phyloP scores from a whole-genome alignment of 495 filamentous ascomycete genomes.

The Penicillium argentinense region DNA sequence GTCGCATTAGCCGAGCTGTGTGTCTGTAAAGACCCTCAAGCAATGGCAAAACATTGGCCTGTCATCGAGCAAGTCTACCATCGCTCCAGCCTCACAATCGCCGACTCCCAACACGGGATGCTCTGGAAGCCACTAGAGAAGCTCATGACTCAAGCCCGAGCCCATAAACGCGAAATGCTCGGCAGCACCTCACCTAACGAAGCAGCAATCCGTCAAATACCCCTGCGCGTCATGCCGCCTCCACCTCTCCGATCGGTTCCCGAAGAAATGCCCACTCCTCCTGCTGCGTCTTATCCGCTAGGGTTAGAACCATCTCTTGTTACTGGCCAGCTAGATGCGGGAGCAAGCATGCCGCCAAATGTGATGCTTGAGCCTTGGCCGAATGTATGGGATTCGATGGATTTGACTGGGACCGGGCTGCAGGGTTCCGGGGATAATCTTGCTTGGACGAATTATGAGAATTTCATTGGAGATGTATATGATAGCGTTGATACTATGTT shows the following conservation, averaged over 20 bases:
- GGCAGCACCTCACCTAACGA: neutral
- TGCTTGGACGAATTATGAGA: conserved; percentile 36
- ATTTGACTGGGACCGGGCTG: conserved; percentile 11
- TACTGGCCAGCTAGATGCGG: conserved; percentile 4
- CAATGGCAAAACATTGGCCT: conserved; percentile 71
- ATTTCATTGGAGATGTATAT: conserved; percentile 35
- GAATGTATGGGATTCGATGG: conserved; percentile 35
- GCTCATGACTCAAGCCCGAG: conserved; percentile 51
- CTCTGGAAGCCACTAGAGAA: conserved; percentile 73
- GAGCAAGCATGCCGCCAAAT: neutral
- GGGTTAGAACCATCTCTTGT: conserved; percentile 1
- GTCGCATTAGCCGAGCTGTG: conserved; percentile 68
- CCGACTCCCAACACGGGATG: conserved; percentile 55
- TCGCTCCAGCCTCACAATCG: conserved; percentile 47
- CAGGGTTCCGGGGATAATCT: conserved; percentile 13
- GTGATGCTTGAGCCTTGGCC: conserved; percentile 22
- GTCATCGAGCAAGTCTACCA: conserved; percentile 62
- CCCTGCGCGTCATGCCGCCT: neutral
- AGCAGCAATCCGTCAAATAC: neutral
- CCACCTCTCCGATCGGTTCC: neutral
- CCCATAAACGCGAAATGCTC: conserved; percentile 22
- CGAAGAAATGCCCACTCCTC: neutral
- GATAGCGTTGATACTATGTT: conserved; percentile 26
- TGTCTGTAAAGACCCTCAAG: conserved; percentile 57
- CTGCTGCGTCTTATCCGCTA: neutral